Percentiles rank a stretch among this genome's conserved stretches.
Evolutionary conservation across 2,329 filamentous ascomycete genomes (phyloP).

Genomic region (Teratosphaeria viscida): DNA sequence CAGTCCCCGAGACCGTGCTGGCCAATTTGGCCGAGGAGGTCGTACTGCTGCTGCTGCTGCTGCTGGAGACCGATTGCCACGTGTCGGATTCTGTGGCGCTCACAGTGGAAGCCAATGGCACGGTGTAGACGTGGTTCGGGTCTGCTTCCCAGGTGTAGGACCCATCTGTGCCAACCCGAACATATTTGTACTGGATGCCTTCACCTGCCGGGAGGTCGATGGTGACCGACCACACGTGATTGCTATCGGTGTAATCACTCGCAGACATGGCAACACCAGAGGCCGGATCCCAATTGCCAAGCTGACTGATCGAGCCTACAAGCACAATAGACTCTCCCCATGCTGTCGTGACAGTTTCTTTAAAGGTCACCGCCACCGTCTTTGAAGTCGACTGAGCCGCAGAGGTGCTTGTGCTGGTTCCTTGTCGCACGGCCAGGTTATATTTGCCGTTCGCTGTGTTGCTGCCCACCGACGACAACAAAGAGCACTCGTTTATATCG

Average conservation of each 20-base stretch:
- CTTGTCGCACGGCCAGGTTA: constrained; percentile 3
- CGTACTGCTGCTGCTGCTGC: background rate
- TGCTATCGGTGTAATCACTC: constrained; percentile 45
- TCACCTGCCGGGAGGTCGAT: constrained; percentile 47
- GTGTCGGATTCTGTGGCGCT: constrained; percentile 27
- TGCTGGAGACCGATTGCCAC: constrained; percentile 23
- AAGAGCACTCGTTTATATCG: constrained; percentile 3
- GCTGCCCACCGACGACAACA: constrained; percentile 1
- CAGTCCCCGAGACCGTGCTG: constrained; percentile 6
- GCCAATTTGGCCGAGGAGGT: constrained; percentile 5
- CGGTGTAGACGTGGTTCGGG: constrained; percentile 33
- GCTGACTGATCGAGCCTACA: constrained; percentile 46
- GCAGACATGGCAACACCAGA: constrained; percentile 50
- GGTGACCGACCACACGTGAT: constrained; percentile 52
- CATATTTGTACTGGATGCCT: constrained; percentile 49
- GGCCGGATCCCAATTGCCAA: constrained; percentile 50
- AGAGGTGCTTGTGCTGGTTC: background rate
- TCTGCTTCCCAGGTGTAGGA: constrained; percentile 55
- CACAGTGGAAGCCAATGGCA: constrained; percentile 29
- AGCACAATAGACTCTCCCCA: constrained; percentile 58
- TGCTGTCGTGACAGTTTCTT: constrained; percentile 45
- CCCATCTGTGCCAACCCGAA: constrained; percentile 47
- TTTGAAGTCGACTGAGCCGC: background rate
- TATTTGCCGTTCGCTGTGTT: constrained; percentile 1
- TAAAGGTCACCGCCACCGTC: constrained; percentile 52